Conservation (phyloP, 306 rosid species). For the Urtica urens region DNA sequence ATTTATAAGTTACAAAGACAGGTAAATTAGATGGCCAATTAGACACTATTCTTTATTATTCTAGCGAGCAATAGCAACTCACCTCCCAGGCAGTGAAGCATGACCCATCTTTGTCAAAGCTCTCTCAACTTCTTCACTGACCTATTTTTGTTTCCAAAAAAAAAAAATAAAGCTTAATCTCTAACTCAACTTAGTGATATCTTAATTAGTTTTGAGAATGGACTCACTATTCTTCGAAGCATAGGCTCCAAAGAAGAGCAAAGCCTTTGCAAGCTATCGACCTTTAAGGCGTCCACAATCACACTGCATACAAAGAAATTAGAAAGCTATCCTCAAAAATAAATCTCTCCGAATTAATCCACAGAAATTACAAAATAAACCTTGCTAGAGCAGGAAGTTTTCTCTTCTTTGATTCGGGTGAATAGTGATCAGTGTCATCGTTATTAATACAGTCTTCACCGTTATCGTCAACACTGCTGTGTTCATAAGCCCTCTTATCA, state of each 20-base stretch:
- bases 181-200: slow-evolving; percentile 1
- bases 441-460: slow-evolving; percentile 5
- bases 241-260: slow-evolving; percentile 77
- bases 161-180: neutral
- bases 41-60: too few species aligned
- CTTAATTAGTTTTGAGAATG: neutral
- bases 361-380: slow-evolving; percentile 20
- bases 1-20: too few species aligned
- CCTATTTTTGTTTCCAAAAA: slow-evolving; percentile 35
- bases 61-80: too few species aligned
- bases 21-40: too few species aligned
- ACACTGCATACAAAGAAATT: slow-evolving; percentile 43
- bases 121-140: slow-evolving; percentile 81
- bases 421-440: slow-evolving; percentile 10
- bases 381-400: slow-evolving; percentile 70
- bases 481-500: slow-evolving; percentile 50
- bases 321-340: slow-evolving; percentile 7
- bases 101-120: slow-evolving; percentile 52
- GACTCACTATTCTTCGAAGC: slow-evolving; percentile 80
- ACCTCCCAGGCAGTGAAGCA: slow-evolving; percentile 49
- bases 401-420: slow-evolving; percentile 42
- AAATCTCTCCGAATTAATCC: slow-evolving; percentile 10
- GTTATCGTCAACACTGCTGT: slow-evolving; percentile 21
- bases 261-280: slow-evolving; percentile 77
- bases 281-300: slow-evolving; percentile 80